Evolutionary conservation across 495 filamentous ascomycete genomes (phyloP).

Genomic region (Penicillium coffeae): DNA sequence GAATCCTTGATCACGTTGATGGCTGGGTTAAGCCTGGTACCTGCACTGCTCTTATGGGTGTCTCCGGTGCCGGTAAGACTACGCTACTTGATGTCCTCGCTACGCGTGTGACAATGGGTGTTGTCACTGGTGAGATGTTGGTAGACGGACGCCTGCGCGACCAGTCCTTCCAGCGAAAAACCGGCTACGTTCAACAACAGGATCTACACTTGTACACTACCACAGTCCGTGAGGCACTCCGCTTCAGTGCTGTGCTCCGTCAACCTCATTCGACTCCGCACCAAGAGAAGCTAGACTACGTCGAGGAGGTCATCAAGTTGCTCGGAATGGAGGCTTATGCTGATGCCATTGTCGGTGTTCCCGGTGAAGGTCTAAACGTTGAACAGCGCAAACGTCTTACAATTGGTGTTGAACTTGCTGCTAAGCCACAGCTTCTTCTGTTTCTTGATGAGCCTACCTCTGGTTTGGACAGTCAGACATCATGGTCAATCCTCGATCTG

Average conservation of each 20-base stretch:
- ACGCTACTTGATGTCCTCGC: conserved; percentile 45
- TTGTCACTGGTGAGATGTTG: conserved; percentile 49
- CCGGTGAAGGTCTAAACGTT: conserved; percentile 81
- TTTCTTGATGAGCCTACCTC: conserved; percentile 51
- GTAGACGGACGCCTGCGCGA: conserved; percentile 55
- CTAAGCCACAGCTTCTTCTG: conserved; percentile 70
- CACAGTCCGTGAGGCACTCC: conserved; percentile 77
- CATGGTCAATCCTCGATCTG: conserved; percentile 83
- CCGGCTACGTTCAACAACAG: conserved; percentile 93
- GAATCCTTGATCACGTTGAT: conserved; percentile 57
- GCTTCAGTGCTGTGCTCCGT: conserved; percentile 78
- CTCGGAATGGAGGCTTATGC: conserved; percentile 81
- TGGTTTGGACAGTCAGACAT: conserved; percentile 78
- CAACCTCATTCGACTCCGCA: conserved; percentile 67
- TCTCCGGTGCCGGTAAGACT: conserved; percentile 57
- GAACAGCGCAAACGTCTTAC: conserved; percentile 82
- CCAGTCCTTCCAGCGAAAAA: conserved; percentile 81
- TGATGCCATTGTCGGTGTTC: conserved; percentile 82
- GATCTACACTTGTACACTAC: conserved; percentile 81
- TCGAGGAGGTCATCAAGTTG: conserved; percentile 88
- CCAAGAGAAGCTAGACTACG: conserved; percentile 78
- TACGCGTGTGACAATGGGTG: conserved; percentile 46
- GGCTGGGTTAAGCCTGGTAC: conserved; percentile 66
- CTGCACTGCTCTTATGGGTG: conserved; percentile 60
- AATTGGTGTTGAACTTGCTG: conserved; percentile 83